Conservation (phyloP, 2,329 filamentous ascomycete genomes). For the Ascochyta fabae region DNA sequence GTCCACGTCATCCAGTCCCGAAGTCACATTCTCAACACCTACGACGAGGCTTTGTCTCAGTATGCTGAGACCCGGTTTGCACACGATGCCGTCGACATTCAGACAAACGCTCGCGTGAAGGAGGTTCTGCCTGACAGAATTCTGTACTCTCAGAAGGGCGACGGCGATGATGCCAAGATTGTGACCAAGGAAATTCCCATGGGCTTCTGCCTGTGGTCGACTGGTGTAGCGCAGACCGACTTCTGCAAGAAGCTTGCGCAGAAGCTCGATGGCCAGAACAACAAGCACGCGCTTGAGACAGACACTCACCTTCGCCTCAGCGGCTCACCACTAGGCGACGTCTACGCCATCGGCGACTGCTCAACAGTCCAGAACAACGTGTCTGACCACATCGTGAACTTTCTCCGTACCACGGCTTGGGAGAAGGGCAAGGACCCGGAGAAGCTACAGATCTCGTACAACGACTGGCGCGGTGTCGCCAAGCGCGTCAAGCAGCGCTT, state of each 20-base stretch:
- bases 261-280: slow-evolving; percentile 82
- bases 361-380: slow-evolving; percentile 97
- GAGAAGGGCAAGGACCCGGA: slow-evolving; percentile 90
- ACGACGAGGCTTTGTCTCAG: slow-evolving; percentile 90
- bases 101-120: slow-evolving; percentile 92
- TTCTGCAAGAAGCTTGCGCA: slow-evolving; percentile 77
- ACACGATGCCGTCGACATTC: slow-evolving; percentile 87
- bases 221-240: slow-evolving; percentile 85
- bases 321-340: slow-evolving; percentile 88
- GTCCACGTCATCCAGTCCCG: slow-evolving; percentile 96
- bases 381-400: slow-evolving; percentile 86
- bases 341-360: slow-evolving; percentile 97
- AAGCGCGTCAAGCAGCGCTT: slow-evolving; percentile 85
- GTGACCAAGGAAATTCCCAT: slow-evolving; percentile 93
- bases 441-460: slow-evolving; percentile 83
- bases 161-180: slow-evolving; percentile 68
- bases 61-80: slow-evolving; percentile 92
- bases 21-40: slow-evolving; percentile 95
- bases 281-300: slow-evolving; percentile 90
- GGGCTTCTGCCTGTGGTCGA: slow-evolving; percentile 98
- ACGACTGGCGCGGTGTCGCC: slow-evolving; percentile 87
- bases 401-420: slow-evolving; percentile 87
- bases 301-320: slow-evolving; percentile 90
- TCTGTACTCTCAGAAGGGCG: slow-evolving; percentile 79
- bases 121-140: slow-evolving; percentile 86